Percentiles rank a stretch among this genome's conserved stretches.
Evolutionary conservation across 2,329 filamentous ascomycete genomes (phyloP).

Genomic region (Chrysoporthe cubensis): DNA sequence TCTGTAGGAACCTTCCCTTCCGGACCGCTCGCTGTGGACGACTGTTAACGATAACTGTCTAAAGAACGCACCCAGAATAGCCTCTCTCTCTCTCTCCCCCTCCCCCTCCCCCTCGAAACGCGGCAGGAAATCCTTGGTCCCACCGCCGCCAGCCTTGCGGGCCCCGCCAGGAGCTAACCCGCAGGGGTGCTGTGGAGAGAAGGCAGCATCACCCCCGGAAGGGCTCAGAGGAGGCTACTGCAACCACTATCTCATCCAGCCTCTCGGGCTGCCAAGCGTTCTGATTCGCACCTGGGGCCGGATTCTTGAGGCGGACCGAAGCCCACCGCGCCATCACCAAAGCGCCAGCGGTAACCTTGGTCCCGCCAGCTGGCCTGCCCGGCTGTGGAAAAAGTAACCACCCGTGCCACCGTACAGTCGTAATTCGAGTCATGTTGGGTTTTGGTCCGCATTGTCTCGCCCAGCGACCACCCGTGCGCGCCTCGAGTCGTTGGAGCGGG

Average conservation of each 20-base stretch:
- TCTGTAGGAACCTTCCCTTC: neutral
- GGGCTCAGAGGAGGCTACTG: neutral
- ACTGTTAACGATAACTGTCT: neutral
- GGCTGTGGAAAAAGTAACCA: neutral
- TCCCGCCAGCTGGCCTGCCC: neutral
- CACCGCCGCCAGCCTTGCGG: neutral
- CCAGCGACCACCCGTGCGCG: neutral
- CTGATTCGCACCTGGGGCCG: neutral
- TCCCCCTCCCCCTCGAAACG: neutral
- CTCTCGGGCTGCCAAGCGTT: neutral
- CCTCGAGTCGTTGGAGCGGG: no score
- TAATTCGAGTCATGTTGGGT: slow-evolving; percentile 1
- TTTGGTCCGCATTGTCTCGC: neutral
- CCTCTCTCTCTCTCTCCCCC: neutral
- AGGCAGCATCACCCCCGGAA: neutral
- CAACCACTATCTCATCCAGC: slow-evolving; percentile 1
- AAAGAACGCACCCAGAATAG: no score
- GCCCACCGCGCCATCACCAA: neutral
- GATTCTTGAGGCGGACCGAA: neutral
- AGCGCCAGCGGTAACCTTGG: neutral
- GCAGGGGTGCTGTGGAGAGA: neutral
- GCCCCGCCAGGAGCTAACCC: neutral
- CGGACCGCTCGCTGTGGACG: neutral
- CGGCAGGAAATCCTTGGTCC: neutral
- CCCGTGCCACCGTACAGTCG: neutral